Base-by-base conservation (phyloP, 2,329 filamentous ascomycete species). In the Epichloe typhina region DNA sequence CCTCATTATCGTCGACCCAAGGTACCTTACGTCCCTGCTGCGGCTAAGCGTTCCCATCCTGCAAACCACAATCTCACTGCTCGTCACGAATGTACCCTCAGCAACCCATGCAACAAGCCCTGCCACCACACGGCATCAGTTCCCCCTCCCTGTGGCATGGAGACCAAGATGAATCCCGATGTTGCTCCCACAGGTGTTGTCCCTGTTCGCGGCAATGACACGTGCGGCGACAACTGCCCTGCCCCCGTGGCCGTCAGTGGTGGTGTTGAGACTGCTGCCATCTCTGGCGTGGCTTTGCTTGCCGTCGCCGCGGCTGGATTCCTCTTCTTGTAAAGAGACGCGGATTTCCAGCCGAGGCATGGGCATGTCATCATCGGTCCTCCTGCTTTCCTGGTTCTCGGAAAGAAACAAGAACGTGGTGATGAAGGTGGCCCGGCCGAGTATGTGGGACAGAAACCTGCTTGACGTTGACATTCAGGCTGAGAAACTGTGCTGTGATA, bases 271-370 rank as follows among this genome's bases (percentile, higher is more conserved):
- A 44, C 15, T 17, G 19, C 23, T 26, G 48, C 45, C 36, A 37
- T 33, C 33, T 42, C 51, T 4, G 47, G 17, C 38, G 13, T 51
- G 38, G 50, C 47, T 46, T 12, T 55, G 15, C 19, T 49, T 26
- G 46, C 50, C 43, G 45, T 46, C 39, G 47, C 42, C 19, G 26
- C 50, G n/a, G 54, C 47, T 35, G 51, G 38, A 4, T 39, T 47
- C 37, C 23, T 50, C 33, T 31, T 52, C 19, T 13, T 52, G 7
- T 52, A 52, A 31, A 39, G 17, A 37, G 31, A 11, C 8, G 26
- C 26, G 26, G 8, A 11, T 9, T 31, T 4, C 26, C 8, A 31
- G 26, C 26, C 26, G 26, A 8, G 26, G 26, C 8, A 9, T 31
- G 8, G 26, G 3, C 26, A 31, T 4, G 8, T 9, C 26, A 3